A percentile compares a stretch with the other conserved stretches of the same genome.
Conservation (phyloP, 768 basidiomycete species). For the Macrolepiota dolichaula region DNA sequence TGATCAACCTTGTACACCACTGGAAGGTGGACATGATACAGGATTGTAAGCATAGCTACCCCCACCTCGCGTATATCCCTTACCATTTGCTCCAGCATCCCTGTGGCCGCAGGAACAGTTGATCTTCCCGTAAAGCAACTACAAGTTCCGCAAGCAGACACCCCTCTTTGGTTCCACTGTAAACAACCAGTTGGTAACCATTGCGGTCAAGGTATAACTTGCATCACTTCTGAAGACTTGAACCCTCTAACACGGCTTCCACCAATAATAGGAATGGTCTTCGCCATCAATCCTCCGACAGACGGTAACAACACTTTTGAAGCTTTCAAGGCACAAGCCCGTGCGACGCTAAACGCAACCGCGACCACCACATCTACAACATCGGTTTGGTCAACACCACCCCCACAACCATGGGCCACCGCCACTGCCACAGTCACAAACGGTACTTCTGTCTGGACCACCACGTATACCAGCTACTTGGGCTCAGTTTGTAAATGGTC, state of each 20-base stretch:
- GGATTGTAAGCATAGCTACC: slow-evolving; percentile 31
- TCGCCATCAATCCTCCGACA: slow-evolving; percentile 57
- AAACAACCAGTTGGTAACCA: slow-evolving; percentile 42
- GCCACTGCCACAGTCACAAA: slow-evolving; percentile 40
- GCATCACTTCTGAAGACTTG: neutral
- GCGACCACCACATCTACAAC: slow-evolving; percentile 14
- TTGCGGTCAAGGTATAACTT: slow-evolving; percentile 36
- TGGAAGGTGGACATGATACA: slow-evolving; percentile 27
- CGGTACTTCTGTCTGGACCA: slow-evolving; percentile 27
- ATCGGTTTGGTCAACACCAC: slow-evolving; percentile 23
- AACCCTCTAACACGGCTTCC: neutral
- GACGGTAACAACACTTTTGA: slow-evolving; percentile 32
- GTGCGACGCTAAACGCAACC: slow-evolving; percentile 20
- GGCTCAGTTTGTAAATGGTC: slow-evolving; percentile 28
- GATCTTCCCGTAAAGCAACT: slow-evolving; percentile 37
- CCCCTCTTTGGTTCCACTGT: slow-evolving; percentile 58
- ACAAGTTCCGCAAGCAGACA: slow-evolving; percentile 34
- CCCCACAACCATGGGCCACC: slow-evolving; percentile 30
- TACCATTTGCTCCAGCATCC: slow-evolving; percentile 21
- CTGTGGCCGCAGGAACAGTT: slow-evolving; percentile 35
- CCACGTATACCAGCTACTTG: slow-evolving; percentile 37
- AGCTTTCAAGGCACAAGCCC: slow-evolving; percentile 47
- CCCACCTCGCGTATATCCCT: neutral
- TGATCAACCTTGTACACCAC: slow-evolving; percentile 31
- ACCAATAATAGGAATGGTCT: slow-evolving; percentile 54